Evolutionary conservation across 441 rosid genomes (phyloP).

Genomic region (Flueggea neowawraea): DNA sequence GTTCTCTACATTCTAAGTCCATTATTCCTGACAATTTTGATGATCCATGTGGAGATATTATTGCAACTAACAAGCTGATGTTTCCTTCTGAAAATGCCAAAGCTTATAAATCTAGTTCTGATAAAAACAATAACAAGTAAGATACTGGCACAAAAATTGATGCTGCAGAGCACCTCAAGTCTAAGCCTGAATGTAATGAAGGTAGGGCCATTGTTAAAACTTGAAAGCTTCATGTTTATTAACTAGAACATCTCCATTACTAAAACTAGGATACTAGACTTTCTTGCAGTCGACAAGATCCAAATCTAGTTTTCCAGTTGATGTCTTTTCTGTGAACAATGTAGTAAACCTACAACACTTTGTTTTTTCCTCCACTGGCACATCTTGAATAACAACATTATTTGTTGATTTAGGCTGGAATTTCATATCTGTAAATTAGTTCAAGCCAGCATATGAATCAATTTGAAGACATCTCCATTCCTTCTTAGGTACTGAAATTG

Average conservation of each 20-base stretch:
- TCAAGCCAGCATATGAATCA: constrained; percentile 5
- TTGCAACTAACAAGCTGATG: constrained; percentile 16
- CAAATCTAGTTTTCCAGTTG: not conserved
- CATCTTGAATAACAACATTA: not conserved
- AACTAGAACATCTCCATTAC: constrained; percentile 1
- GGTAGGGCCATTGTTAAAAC: constrained; percentile 33
- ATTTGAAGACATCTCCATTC: not conserved
- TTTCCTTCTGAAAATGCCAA: constrained; percentile 22
- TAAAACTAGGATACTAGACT: constrained; percentile 3
- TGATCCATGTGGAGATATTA: constrained; percentile 23
- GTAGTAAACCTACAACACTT: not conserved
- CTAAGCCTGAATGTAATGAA: constrained; percentile 27
- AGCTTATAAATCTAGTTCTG: constrained; percentile 24
- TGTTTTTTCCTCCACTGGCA: constrained; percentile 3
- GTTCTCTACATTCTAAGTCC: constrained; percentile 25
- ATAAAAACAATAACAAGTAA: constrained; percentile 6
- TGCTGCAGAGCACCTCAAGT: constrained; percentile 20
- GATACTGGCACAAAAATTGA: constrained; percentile 9
- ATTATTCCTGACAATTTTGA: constrained; percentile 51
- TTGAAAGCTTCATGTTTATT: constrained; percentile 1
- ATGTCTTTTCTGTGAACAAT: too few relatives aligned
- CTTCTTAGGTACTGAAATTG: constrained; percentile 4
- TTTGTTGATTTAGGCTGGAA: constrained; percentile 1
- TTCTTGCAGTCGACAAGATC: not conserved
- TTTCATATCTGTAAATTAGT: constrained; percentile 12